Percentiles rank a stretch among this genome's conserved stretches.
phyloP scores from a whole-genome alignment of 2,329 filamentous ascomycete genomes.

The Penicillium oxalicum region DNA sequence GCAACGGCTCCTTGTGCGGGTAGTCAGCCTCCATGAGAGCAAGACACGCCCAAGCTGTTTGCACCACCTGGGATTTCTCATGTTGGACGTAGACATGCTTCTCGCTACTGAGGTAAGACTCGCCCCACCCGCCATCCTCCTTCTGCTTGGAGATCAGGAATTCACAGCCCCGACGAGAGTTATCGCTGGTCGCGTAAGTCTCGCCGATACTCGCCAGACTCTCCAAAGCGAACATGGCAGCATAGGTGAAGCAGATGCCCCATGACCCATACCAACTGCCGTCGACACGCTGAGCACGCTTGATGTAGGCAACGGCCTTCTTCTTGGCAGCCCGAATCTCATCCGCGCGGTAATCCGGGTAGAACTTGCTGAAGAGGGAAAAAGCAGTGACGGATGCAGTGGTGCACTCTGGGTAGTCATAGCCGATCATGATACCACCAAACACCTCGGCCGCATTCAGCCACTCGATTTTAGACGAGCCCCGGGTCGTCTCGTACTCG shows the following conservation, averaged over 20 bases:
- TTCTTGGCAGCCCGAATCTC: constrained; percentile 71
- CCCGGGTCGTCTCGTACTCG: constrained; percentile 81
- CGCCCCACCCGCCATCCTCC: constrained; percentile 90
- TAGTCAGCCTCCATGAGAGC: constrained; percentile 77
- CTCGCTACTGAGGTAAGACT: constrained; percentile 85
- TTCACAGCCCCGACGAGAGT: constrained; percentile 69
- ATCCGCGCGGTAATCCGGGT: constrained; percentile 68
- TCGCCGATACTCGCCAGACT: constrained; percentile 77
- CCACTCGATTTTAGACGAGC: constrained; percentile 69
- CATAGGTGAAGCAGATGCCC: constrained; percentile 98
- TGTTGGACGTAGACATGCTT: constrained; percentile 70
- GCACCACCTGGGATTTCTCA: constrained; percentile 77
- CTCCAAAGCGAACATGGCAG: constrained; percentile 91
- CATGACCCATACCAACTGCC: constrained; percentile 98
- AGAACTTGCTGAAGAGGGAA: constrained; percentile 71
- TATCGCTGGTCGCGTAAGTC: constrained; percentile 65
- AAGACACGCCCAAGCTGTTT: constrained; percentile 87
- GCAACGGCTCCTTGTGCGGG: constrained; percentile 65
- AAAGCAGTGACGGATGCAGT: constrained; percentile 88
- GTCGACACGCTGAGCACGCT: constrained; percentile 66
- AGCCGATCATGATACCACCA: constrained; percentile 95
- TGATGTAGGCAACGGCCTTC: constrained; percentile 76
- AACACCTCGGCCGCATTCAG: constrained; percentile 97
- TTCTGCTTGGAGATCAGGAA: constrained; percentile 83
- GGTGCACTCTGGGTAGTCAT: constrained; percentile 96